Percentiles rank a stretch among this genome's conserved stretches.
phyloP scores from a whole-genome alignment of 129 eudicot genomes.

The Arctium minus region DNA sequence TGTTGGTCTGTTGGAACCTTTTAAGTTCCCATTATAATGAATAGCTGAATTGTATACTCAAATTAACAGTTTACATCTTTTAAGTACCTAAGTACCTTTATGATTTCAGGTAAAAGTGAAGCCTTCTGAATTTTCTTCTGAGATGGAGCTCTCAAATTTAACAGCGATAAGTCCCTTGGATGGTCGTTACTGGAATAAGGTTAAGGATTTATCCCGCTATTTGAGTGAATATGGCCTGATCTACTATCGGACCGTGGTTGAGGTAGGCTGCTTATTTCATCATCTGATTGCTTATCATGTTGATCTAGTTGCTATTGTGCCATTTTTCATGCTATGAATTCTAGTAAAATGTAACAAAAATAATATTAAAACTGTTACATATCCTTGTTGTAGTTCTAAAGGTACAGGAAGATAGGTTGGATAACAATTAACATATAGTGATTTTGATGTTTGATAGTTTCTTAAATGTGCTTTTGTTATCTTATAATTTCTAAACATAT shows the following conservation, averaged over 20 bases:
- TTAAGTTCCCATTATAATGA: background rate
- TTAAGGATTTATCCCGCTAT: conserved; percentile 73
- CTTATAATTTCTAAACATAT: background rate
- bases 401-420: background rate
- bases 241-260: conserved; percentile 69
- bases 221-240: conserved; percentile 90
- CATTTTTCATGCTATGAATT: background rate
- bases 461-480: background rate
- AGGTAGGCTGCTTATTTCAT: conserved; percentile 42
- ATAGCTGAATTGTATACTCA: background rate
- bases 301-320: background rate
- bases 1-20: background rate
- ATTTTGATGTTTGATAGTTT: background rate
- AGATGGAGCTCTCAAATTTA: conserved; percentile 68
- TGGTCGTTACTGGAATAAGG: conserved; percentile 83
- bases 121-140: conserved; percentile 39
- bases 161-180: conserved; percentile 78
- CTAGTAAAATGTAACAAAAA: background rate
- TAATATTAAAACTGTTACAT: background rate
- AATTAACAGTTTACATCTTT: background rate
- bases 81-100: background rate
- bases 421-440: background rate
- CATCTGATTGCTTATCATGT: background rate
- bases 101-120: conserved; percentile 46
- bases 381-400: background rate